phyloP scores from a whole-genome alignment of 2,329 filamentous ascomycete genomes.

The Phialophora tarda region DNA sequence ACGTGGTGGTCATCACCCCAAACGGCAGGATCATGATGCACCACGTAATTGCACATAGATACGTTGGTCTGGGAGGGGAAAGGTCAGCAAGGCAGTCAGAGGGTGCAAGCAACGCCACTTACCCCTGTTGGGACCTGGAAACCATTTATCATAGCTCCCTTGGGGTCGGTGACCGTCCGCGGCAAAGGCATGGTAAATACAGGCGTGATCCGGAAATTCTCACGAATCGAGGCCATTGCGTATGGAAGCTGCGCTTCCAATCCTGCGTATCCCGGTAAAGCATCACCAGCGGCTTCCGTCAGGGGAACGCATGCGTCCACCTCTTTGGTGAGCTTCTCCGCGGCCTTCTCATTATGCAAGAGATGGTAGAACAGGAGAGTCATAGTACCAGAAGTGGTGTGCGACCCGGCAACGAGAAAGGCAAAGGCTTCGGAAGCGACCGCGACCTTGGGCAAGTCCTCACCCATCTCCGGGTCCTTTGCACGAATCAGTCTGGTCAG shows the following conservation, averaged over 20 bases:
- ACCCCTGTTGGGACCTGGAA: conserved; percentile 22
- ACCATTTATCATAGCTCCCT: conserved; percentile 20
- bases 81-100: neutral
- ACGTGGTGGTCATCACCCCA: conserved; percentile 24
- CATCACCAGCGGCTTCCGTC: neutral
- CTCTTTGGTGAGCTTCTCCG: conserved; percentile 22
- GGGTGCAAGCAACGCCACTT: conserved; percentile 3
- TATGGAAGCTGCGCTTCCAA: conserved; percentile 30
- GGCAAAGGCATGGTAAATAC: conserved; percentile 26
- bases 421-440: conserved; percentile 30
- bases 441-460: conserved; percentile 16
- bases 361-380: conserved; percentile 51
- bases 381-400: conserved; percentile 51
- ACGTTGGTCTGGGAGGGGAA: conserved; percentile 15
- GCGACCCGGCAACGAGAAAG: conserved; percentile 43
- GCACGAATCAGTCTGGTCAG: conserved; percentile 24
- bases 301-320: conserved; percentile 8
- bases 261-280: conserved; percentile 18
- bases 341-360: conserved; percentile 38
- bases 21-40: conserved; percentile 24
- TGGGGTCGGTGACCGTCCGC: conserved; percentile 7
- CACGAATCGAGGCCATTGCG: conserved; percentile 21
- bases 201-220: conserved; percentile 23
- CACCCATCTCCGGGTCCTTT: conserved; percentile 25
- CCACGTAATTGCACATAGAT: conserved; percentile 21